These are phyloP conservation scores for Lasiodiplodia theobromae DNA, from an alignment of 2,329 filamentous ascomycete species.

Conservation along the genomic window DNA sequence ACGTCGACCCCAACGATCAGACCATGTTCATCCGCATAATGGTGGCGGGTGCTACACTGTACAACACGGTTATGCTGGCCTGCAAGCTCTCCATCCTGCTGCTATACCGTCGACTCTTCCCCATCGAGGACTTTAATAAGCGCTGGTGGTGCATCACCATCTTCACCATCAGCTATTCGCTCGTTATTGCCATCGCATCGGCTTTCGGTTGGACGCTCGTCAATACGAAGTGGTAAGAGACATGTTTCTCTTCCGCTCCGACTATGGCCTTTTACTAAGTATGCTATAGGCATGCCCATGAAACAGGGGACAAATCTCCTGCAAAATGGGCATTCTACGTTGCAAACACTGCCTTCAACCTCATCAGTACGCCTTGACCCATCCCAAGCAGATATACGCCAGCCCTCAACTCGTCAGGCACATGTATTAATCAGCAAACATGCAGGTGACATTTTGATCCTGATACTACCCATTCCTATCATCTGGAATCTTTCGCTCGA, in stretches of 20 bases:
- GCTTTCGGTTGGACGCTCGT: slow-evolving; percentile 7
- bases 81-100: slow-evolving; percentile 31
- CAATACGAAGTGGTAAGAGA: not conserved
- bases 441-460: slow-evolving; percentile 2
- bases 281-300: not conserved
- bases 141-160: slow-evolving; percentile 7
- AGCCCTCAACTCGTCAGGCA: too few relatives aligned
- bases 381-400: too few relatives aligned
- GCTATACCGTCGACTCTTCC: slow-evolving; percentile 31
- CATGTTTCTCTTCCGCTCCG: not conserved
- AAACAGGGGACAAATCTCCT: not conserved
- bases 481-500: slow-evolving; percentile 11
- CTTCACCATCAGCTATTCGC: slow-evolving; percentile 21
- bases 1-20: not conserved
- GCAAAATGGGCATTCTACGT: slow-evolving; percentile 7
- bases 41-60: slow-evolving; percentile 20
- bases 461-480: slow-evolving; percentile 5
- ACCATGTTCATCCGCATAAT: slow-evolving; percentile 2
- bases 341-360: slow-evolving; percentile 13
- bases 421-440: not conserved
- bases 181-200: slow-evolving; percentile 11
- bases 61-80: slow-evolving; percentile 29
- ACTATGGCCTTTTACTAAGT: not conserved
- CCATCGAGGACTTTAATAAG: slow-evolving; percentile 4
- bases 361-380: slow-evolving; percentile 5